phyloP scores from a whole-genome alignment of 306 rosid species.

The Vicia faba region DNA sequence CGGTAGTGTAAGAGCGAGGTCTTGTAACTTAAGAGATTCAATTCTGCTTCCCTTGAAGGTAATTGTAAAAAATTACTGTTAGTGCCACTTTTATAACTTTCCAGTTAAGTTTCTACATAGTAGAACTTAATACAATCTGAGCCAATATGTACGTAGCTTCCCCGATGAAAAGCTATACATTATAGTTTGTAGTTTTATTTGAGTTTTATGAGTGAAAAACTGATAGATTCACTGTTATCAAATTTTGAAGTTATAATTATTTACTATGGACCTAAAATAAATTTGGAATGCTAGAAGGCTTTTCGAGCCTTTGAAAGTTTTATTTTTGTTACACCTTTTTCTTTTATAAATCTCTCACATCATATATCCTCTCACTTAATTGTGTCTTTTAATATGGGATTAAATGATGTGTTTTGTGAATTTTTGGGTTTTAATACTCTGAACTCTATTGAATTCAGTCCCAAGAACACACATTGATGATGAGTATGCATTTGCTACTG shows the following conservation, averaged over 20 bases:
- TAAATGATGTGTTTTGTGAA: constrained; percentile 26
- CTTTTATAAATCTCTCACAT: not conserved
- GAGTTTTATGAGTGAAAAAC: not conserved
- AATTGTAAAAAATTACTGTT: not conserved
- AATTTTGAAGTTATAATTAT: not conserved
- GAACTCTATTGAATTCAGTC: constrained; percentile 44
- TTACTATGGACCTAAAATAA: constrained; percentile 1
- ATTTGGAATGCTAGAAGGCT: constrained; percentile 9
- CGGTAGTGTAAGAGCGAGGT: not conserved
- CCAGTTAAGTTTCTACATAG: not conserved
- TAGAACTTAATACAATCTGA: not conserved
- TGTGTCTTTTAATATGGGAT: constrained; percentile 5
- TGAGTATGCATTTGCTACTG: constrained; percentile 83
- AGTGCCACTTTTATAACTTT: not conserved
- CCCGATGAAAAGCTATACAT: no score
- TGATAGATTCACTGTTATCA: not conserved
- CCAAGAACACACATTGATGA: constrained; percentile 83
- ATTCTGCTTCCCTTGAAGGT: not conserved
- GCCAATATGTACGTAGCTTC: not conserved
- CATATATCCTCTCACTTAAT: constrained; percentile 8
- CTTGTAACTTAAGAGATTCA: not conserved
- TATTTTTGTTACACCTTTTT: not conserved
- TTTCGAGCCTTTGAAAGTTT: constrained; percentile 11
- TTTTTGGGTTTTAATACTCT: not conserved
- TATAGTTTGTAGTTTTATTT: not conserved